These are phyloP conservation scores for Pyrenopolyporus hunteri DNA, from an alignment of 495 filamentous ascomycete genomes.

Conservation along the genomic window DNA sequence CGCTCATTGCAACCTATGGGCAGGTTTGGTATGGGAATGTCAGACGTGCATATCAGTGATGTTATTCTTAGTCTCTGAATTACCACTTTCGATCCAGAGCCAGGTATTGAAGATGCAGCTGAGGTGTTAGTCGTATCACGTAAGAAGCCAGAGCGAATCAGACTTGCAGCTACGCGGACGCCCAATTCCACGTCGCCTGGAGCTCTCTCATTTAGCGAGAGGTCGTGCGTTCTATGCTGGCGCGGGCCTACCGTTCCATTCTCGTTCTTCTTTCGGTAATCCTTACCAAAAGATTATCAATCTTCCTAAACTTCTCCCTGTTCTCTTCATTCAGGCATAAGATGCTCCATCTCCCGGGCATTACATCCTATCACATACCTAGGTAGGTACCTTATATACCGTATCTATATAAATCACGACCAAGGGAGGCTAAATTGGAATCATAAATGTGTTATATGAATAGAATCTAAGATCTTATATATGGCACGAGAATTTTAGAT, in stretches of 20 bases:
- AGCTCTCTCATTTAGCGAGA: neutral
- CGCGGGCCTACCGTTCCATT: too few species aligned
- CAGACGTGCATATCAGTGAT: conserved; percentile 13
- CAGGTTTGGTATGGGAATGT: neutral
- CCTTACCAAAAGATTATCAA: too few species aligned
- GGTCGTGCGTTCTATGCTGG: too few species aligned
- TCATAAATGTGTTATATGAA: conserved; percentile 2
- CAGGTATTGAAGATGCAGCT: neutral
- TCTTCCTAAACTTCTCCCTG: too few species aligned
- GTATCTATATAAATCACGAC: neutral
- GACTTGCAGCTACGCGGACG: neutral
- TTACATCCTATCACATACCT: too few species aligned
- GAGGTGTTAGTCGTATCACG: conserved; percentile 7
- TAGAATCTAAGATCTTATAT: conserved; percentile 1
- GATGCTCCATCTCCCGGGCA: too few species aligned
- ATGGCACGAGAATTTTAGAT: neutral
- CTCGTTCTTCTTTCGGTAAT: too few species aligned
- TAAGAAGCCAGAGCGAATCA: conserved; percentile 1
- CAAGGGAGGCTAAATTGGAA: too few species aligned
- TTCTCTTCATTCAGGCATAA: too few species aligned
- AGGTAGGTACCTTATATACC: too few species aligned
- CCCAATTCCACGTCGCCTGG: neutral
- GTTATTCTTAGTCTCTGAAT: neutral
- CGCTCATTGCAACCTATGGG: too few species aligned
- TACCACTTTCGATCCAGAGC: neutral